Evolutionary conservation across 176 grass and related monocot species (phyloP), one percentile per base, ranked within the genome.

Genomic region (Otatea glauca): DNA sequence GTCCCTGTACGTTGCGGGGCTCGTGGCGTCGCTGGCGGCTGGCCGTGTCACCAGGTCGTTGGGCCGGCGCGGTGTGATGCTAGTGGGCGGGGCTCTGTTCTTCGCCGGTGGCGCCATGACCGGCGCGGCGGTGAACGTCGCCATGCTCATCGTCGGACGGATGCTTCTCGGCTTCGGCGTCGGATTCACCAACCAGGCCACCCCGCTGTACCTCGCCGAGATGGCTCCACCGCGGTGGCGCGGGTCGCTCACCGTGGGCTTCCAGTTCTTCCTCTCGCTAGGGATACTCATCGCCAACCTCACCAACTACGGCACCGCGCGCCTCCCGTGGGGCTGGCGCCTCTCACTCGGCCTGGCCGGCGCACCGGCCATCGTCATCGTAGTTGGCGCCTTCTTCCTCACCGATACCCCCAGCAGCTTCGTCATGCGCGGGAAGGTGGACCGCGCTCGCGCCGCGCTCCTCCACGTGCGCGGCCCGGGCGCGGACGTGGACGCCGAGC

Each of bases 361-460:
- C 9, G 94, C 74, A 9, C 92, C 92, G 6, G 92, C 88, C 25
- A 0, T 83, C 18, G 2, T 88, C 74, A 88, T 97, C 79, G 73
- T 97, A 59, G 0, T 97, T 7, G 76, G 88, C 60, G 88, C 92
- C 38, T 80, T 94, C 64, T 85, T 91, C 84, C 91, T 92, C 81
- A 83, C 88, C 4, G 94, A 97, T 75, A 97, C 88, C 0, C 94
- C 92, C 3, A 97, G 88, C 77, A 97, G 92, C 78, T 88, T 92
- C 23, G 74, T 92, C 20, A 56, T n/a, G 54, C 0, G 54, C 7
- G 54, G 18, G 42, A 43, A 43, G 42, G 42, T 43, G 42, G 87
- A 94, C 64, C 9, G 12, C 0, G 95, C 95, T 13, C 87, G 86
- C 15, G 84, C 65, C 8, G 88, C 95, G 37, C 95, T 94, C 29